phyloP scores from a whole-genome alignment of 2,329 filamentous ascomycete species.

The Aspergillus pseudoglaucus region DNA sequence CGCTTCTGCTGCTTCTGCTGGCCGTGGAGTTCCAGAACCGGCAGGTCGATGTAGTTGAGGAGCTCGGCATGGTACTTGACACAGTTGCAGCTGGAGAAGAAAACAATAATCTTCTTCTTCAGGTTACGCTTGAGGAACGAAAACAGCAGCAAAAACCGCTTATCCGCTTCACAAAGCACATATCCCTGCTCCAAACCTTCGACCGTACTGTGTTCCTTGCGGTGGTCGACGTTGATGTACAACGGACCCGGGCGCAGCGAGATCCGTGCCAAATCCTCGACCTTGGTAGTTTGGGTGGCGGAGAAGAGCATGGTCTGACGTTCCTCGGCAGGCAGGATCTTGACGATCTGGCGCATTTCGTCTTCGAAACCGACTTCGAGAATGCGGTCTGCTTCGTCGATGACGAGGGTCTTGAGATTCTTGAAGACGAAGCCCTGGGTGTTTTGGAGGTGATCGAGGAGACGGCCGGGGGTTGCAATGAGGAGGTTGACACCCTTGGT shows the following conservation, averaged over 20 bases:
- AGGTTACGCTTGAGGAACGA: slow-evolving; percentile 87
- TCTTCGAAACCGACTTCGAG: slow-evolving; percentile 97
- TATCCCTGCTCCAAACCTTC: slow-evolving; percentile 94
- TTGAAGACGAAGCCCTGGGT: slow-evolving; percentile 86
- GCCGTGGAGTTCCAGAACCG: slow-evolving; percentile 77
- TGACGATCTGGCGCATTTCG: slow-evolving; percentile 94
- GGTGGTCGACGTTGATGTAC: slow-evolving; percentile 94
- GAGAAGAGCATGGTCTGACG: slow-evolving; percentile 98
- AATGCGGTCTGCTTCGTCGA: slow-evolving; percentile 95
- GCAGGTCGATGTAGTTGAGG: slow-evolving; percentile 94
- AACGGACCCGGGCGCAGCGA: slow-evolving; percentile 84
- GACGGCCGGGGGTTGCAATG: slow-evolving; percentile 84
- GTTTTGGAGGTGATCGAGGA: slow-evolving; percentile 91
- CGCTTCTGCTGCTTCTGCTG: slow-evolving; percentile 99
- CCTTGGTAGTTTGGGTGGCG: slow-evolving; percentile 96
- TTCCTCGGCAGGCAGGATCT: slow-evolving; percentile 80
- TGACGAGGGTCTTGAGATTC: slow-evolving; percentile 85
- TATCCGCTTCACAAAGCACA: slow-evolving; percentile 85
- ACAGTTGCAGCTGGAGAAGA: slow-evolving; percentile 85
- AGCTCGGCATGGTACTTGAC: slow-evolving; percentile 95
- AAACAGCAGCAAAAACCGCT: slow-evolving; percentile 88
- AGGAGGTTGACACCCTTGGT: slow-evolving; percentile 89
- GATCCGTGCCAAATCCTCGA: slow-evolving; percentile 91
- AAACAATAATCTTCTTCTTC: slow-evolving; percentile 97
- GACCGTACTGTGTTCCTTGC: slow-evolving; percentile 84